phyloP scores from a whole-genome alignment of 257 asterid species.

The Striga asiatica region DNA sequence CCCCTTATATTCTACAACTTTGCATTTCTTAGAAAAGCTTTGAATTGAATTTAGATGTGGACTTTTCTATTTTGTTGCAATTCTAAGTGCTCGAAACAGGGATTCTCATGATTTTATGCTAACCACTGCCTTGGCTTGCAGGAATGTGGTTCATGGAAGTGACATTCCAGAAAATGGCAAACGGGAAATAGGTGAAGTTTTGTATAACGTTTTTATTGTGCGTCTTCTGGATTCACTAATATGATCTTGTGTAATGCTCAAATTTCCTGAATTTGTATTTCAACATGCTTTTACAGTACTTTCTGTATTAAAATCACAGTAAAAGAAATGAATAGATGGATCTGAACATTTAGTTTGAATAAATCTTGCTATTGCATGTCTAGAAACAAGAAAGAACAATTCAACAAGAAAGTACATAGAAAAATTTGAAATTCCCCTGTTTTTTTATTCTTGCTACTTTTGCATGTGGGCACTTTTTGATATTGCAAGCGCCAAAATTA shows the following conservation, averaged over 20 bases:
- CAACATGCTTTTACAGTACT: not conserved
- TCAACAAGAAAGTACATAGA: not conserved
- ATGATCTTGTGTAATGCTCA: not conserved
- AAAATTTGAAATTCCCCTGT: not conserved
- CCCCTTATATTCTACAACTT: not conserved
- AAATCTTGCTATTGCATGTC: not conserved
- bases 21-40: not conserved
- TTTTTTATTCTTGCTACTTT: not conserved
- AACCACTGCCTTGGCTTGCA: slow-evolving; percentile 32
- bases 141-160: slow-evolving; percentile 97
- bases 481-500: no score
- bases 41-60: no score
- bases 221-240: not conserved
- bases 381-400: not conserved
- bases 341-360: not conserved
- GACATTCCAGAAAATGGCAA: slow-evolving; percentile 88
- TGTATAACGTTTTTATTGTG: not conserved
- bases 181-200: slow-evolving; percentile 64
- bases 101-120: not conserved
- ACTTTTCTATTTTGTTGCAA: no score
- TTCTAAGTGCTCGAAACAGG: slow-evolving; percentile 4
- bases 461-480: no score
- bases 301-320: not conserved
- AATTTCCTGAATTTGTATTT: not conserved
- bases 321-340: no score